Percentiles rank a stretch among this genome's conserved stretches.
Conservation (phyloP, 2,329 filamentous ascomycete species). For the Cercospora beticola region DNA sequence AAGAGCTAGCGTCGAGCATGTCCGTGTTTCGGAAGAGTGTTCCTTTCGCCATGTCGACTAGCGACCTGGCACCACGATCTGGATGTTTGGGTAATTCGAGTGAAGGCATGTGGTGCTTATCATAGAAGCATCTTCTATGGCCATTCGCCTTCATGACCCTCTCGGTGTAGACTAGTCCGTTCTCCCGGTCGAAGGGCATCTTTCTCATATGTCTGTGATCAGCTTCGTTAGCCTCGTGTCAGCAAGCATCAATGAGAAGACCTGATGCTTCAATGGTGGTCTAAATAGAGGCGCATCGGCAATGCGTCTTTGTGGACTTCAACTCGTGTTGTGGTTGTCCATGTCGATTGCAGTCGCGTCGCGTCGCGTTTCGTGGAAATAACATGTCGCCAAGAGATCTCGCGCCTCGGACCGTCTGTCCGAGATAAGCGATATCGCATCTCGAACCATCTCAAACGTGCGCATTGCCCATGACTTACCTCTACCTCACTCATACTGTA, state of each 20-base stretch:
- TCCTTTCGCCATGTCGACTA: conserved; percentile 18
- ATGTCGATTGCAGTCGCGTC: background rate
- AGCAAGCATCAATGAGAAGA: background rate
- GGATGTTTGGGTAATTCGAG: background rate
- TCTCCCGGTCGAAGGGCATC: conserved; percentile 25
- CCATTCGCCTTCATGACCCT: background rate
- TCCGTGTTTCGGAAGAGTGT: conserved; percentile 21
- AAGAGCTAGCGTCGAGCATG: conserved; percentile 14
- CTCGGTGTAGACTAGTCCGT: conserved; percentile 27
- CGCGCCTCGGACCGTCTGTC: background rate
- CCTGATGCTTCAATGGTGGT: background rate
- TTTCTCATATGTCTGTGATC: background rate
- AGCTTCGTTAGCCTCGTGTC: background rate
- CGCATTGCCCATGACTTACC: background rate
- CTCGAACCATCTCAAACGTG: conserved; percentile 10
- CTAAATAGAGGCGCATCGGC: background rate
- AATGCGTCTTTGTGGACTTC: background rate
- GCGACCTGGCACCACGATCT: conserved; percentile 6
- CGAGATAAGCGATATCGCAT: background rate
- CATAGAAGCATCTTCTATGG: background rate
- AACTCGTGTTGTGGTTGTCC: background rate
- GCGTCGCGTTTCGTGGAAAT: background rate
- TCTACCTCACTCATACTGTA: background rate
- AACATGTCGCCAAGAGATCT: background rate
- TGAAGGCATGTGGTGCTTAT: background rate